Percentiles rank a stretch among this genome's conserved stretches.
phyloP scores from a whole-genome alignment of 1,139 yeast species.

The Saccharomycopsis hybrid region DNA sequence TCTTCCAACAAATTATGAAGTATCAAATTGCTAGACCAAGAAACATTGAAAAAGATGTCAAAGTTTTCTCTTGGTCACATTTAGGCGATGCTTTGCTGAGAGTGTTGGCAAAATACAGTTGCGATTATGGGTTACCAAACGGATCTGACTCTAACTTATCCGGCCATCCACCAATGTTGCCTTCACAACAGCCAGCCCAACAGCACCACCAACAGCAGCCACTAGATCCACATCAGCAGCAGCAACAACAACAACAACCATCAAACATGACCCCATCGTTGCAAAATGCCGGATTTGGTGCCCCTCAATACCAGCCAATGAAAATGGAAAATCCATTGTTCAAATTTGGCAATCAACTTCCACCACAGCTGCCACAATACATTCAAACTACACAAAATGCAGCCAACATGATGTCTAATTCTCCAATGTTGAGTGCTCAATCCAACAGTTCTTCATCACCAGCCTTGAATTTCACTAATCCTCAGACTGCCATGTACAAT shows the following conservation, averaged over 20 bases:
- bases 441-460: not conserved
- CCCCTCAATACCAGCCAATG: not conserved
- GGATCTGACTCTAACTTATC: not conserved
- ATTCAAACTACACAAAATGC: not conserved
- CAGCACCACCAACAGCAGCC: not conserved
- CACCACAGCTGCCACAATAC: not conserved
- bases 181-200: not conserved
- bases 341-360: not conserved
- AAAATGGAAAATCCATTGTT: not conserved
- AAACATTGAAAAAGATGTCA: slow-evolving; percentile 66
- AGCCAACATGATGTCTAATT: not conserved
- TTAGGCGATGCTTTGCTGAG: slow-evolving; percentile 50
- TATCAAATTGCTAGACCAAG: slow-evolving; percentile 65
- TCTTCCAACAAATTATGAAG: slow-evolving; percentile 56
- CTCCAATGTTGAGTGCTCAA: not conserved
- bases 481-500: not conserved
- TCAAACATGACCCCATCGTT: not conserved
- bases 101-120: slow-evolving; percentile 52
- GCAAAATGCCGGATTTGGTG: not conserved
- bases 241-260: not conserved
- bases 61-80: slow-evolving; percentile 58
- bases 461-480: not conserved
- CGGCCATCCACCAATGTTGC: not conserved
- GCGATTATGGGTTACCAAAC: slow-evolving; percentile 12
- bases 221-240: not conserved